A percentile compares a stretch with the other conserved stretches of the same genome.
These are phyloP conservation scores for Tolypocladium ovalisporum DNA, from an alignment of 2,329 filamentous ascomycete genomes.

Conservation along the genomic window DNA sequence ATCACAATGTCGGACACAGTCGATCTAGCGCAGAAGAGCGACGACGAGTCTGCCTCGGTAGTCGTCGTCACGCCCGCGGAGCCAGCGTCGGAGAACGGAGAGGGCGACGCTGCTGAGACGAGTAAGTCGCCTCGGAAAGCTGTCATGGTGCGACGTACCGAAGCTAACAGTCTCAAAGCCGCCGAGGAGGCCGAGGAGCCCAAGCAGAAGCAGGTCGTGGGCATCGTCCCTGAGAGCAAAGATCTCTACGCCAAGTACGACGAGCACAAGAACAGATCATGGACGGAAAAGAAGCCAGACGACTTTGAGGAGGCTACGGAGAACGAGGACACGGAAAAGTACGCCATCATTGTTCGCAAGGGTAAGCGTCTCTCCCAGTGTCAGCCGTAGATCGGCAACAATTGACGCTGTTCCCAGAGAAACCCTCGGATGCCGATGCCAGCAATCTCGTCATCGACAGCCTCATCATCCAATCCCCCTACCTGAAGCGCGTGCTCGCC, in stretches of 20 bases:
- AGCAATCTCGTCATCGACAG: conserved; percentile 50
- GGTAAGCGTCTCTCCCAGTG: conserved; percentile 7
- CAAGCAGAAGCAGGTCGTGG: conserved; percentile 16
- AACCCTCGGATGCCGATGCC: conserved; percentile 42
- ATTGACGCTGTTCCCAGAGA: conserved; percentile 7
- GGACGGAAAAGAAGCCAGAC: conserved; percentile 44
- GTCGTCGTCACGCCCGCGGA: conserved; percentile 2
- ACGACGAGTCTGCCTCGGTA: conserved; percentile 2
- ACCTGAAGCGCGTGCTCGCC: conserved; percentile 44
- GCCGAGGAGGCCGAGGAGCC: conserved; percentile 1
- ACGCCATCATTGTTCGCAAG: conserved; percentile 49
- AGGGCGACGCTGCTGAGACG: background rate
- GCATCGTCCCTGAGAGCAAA: conserved; percentile 27
- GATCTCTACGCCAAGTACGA: conserved; percentile 34
- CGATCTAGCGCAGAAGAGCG: background rate
- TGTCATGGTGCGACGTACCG: background rate
- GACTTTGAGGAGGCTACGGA: conserved; percentile 46
- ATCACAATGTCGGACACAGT: background rate
- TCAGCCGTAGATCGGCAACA: background rate
- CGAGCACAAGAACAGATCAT: conserved; percentile 37
- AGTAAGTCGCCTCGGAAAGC: background rate
- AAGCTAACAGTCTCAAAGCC: background rate
- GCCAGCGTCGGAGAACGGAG: background rate
- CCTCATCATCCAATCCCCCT: conserved; percentile 52
- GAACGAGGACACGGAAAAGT: conserved; percentile 49